These are phyloP conservation scores for Pseudopediastrum boryanum DNA, from an alignment of 139 green algal genomes.

Conservation along the genomic window DNA sequence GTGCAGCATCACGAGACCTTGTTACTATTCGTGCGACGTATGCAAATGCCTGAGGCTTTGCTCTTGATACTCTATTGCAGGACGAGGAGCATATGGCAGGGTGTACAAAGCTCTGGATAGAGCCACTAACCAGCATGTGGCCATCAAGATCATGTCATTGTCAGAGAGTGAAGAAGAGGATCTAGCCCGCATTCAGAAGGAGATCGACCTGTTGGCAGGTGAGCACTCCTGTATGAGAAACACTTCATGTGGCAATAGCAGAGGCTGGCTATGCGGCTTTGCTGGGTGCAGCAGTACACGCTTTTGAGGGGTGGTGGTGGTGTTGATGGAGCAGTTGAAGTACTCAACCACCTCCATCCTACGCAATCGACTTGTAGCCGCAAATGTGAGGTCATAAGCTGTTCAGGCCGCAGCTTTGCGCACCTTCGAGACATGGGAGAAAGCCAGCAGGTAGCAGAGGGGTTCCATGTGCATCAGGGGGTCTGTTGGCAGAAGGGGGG, in stretches of 20 bases:
- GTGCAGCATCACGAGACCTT: no score
- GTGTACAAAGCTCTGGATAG: constrained; percentile 83
- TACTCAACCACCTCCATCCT: no score
- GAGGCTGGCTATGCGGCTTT: constrained; percentile 5
- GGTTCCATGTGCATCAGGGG: no score
- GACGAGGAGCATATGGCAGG: constrained; percentile 81
- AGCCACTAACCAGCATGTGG: constrained; percentile 65
- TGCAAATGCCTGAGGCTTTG: no score
- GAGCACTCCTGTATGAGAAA: neutral
- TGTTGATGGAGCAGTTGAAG: no score
- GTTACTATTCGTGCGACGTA: no score
- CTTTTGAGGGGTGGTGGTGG: neutral
- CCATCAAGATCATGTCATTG: constrained; percentile 84
- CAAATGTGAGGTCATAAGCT: no score
- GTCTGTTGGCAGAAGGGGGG: no score
- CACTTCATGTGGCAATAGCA: neutral
- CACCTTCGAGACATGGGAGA: no score
- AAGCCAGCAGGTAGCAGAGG: no score
- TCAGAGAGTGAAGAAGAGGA: constrained; percentile 61
- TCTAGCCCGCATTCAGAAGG: constrained; percentile 57
- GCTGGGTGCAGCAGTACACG: neutral
- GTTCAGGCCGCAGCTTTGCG: no score
- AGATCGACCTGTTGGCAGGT: constrained; percentile 52
- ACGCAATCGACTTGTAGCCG: no score
- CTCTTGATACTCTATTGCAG: constrained; percentile 30